Base-by-base conservation (phyloP, 2,329 filamentous ascomycete species). In the Neurospora sp. region DNA sequence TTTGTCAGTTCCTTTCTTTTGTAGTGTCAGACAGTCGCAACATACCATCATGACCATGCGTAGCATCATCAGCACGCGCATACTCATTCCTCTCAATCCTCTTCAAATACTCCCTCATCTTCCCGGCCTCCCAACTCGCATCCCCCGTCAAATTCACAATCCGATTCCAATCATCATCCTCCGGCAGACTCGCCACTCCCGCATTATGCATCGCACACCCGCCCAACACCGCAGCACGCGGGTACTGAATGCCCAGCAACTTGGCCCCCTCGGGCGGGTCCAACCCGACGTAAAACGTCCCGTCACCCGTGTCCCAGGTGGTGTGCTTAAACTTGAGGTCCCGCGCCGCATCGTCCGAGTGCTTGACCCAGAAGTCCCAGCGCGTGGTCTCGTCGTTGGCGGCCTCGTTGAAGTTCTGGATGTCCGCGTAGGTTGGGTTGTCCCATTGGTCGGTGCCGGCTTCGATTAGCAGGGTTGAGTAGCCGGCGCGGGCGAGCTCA, bases 181-280 rank as follows among this genome's bases (percentile, higher is more conserved):
- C 83, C 0, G 89, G 88, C 71, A 87, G 84, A 36, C 89, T 80
- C 17, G 84, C 82, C 67, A 90, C 85, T 66, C 89, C 78, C 7
- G 87, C 87, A 66, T 89, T 88, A 78, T 91, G 89, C 5, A 85
- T 83, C 0, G 86, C 84, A 77, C 84, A 86, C 0, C 84, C 84
- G 10, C 83, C 83, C 0, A 85, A 78, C 0, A 83, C 81, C 6
- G 81, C 82, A 0, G 83, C 80, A 1, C 84, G 80, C 0, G 84
- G 84, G 69, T 85, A 85, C 69, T 82, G 76, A 9, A 82, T 80
- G 11, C 84, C 84, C 66, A 83, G 78, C 52, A 80, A 78, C 39
- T 77, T 77, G 0, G 84, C 78, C 1, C 77, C 81, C 1, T 75
- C 73, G 0, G 83, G 83, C 0, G 82, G 83, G 19, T 78, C 72